A percentile compares a stretch with the other conserved stretches of the same genome.
These are phyloP conservation scores for Starmerella vitae DNA, from an alignment of 805 yeast species.

Conservation along the genomic window DNA sequence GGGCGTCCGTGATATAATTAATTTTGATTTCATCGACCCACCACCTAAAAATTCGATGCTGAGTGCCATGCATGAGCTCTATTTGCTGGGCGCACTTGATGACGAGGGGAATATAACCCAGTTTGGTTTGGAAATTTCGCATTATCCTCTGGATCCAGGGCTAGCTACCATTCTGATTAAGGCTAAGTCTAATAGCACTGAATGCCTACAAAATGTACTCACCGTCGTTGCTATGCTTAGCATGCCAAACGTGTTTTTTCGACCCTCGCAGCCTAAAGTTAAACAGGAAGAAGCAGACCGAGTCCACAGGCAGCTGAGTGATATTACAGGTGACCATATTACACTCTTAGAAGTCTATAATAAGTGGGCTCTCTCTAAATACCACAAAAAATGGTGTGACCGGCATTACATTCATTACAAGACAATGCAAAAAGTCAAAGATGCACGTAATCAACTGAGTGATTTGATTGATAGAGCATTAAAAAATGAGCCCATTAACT, in stretches of 20 bases:
- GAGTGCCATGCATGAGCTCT: constrained; percentile 66
- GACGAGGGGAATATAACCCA: constrained; percentile 68
- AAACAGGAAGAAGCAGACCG: constrained; percentile 49
- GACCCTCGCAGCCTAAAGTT: constrained; percentile 46
- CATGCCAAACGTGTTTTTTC: constrained; percentile 55
- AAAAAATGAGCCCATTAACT: constrained; percentile 51
- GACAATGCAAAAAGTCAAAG: constrained; percentile 62
- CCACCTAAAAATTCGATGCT: constrained; percentile 65
- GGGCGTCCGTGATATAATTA: constrained; percentile 69
- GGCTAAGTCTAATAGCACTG: constrained; percentile 27
- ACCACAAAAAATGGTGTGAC: constrained; percentile 58
- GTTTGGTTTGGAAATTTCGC: constrained; percentile 74
- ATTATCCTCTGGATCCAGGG: constrained; percentile 85
- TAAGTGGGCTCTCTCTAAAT: constrained; percentile 56
- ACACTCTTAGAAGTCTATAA: constrained; percentile 69
- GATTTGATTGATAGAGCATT: constrained; percentile 28
- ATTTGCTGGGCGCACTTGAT: constrained; percentile 75
- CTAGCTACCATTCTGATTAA: constrained; percentile 61
- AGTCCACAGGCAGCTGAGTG: constrained; percentile 51
- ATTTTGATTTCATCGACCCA: constrained; percentile 82
- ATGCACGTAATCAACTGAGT: constrained; percentile 61
- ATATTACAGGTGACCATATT: constrained; percentile 69
- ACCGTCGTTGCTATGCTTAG: constrained; percentile 74
- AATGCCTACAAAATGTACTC: constrained; percentile 55
- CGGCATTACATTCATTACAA: constrained; percentile 73